A percentile compares a stretch with the other conserved stretches of the same genome.
Conservation (phyloP, 1,139 yeast species). For the Geotrichum aggregatum region DNA sequence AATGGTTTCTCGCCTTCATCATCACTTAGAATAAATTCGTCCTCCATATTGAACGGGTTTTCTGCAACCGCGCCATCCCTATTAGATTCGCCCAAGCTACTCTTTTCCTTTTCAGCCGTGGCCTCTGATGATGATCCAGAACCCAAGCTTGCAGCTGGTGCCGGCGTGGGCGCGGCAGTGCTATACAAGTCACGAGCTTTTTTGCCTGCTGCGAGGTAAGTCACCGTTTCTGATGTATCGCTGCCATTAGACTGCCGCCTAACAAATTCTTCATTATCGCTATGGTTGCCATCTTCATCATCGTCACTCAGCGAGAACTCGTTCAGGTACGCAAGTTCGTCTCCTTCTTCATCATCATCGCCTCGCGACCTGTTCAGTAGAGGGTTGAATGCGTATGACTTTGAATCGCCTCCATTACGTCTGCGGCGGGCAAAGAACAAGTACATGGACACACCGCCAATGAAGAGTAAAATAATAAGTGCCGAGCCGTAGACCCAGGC, state of each 20-base stretch:
- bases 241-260: neutral
- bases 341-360: conserved; percentile 22
- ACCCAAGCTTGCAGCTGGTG: neutral
- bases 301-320: conserved; percentile 22
- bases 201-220: conserved; percentile 23
- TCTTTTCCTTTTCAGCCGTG: neutral
- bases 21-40: neutral
- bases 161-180: neutral
- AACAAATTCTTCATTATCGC: conserved; percentile 15
- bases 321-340: conserved; percentile 22
- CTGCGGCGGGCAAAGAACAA: conserved; percentile 31
- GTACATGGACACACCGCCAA: conserved; percentile 32
- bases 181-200: conserved; percentile 28
- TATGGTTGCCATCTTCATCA: conserved; percentile 15
- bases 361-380: conserved; percentile 4
- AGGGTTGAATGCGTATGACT: conserved; percentile 25
- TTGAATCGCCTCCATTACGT: conserved; percentile 21
- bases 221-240: neutral
- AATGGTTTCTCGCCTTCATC: neutral
- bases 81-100: neutral
- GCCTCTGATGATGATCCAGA: neutral
- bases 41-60: conserved; percentile 2
- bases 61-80: neutral
- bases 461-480: conserved; percentile 34
- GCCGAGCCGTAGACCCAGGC: conserved; percentile 39